Percentiles rank a stretch among this genome's conserved stretches.
phyloP scores from a whole-genome alignment of 805 yeast genomes.

The Lachancea nothofagi region DNA sequence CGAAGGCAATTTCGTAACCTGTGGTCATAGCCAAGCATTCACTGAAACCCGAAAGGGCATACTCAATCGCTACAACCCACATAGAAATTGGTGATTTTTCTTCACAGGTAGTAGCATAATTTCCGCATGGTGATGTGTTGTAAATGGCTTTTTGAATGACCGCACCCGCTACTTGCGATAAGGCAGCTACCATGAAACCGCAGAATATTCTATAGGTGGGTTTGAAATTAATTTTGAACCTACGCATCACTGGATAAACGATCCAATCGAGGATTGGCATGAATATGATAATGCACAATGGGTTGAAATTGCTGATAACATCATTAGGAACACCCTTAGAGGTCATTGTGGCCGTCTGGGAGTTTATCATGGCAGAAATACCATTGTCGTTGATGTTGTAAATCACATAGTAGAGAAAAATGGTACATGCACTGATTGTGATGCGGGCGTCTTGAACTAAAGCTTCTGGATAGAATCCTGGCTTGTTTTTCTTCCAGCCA shows the following conservation, averaged over 20 bases:
- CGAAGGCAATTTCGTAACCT: constrained; percentile 78
- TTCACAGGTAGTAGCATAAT: constrained; percentile 52
- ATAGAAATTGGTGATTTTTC: constrained; percentile 45
- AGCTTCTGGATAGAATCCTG: constrained; percentile 31
- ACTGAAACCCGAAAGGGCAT: constrained; percentile 64
- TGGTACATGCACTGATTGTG: constrained; percentile 41
- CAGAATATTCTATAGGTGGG: constrained; percentile 67
- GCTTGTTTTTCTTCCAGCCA: constrained; percentile 24
- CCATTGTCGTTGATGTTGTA: constrained; percentile 27
- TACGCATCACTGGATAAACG: constrained; percentile 51
- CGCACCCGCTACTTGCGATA: constrained; percentile 71
- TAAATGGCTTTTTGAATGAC: constrained; percentile 68
- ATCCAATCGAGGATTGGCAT: constrained; percentile 63
- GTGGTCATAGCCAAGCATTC: constrained; percentile 78
- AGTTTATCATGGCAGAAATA: constrained; percentile 11
- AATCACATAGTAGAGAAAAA: constrained; percentile 40
- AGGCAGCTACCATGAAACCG: constrained; percentile 62
- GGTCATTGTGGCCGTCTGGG: constrained; percentile 55
- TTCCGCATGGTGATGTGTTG: constrained; percentile 67
- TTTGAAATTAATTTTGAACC: constrained; percentile 44
- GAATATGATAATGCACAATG: constrained; percentile 69
- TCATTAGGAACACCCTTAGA: constrained; percentile 77
- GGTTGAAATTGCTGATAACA: constrained; percentile 68
- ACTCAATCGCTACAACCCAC: constrained; percentile 62
- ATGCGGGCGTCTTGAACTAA: constrained; percentile 43